A percentile compares a stretch with the other conserved stretches of the same genome.
Evolutionary conservation across 1,284 basidiomycete genomes (phyloP).

Genomic region (Apiotrichum gracile): DNA sequence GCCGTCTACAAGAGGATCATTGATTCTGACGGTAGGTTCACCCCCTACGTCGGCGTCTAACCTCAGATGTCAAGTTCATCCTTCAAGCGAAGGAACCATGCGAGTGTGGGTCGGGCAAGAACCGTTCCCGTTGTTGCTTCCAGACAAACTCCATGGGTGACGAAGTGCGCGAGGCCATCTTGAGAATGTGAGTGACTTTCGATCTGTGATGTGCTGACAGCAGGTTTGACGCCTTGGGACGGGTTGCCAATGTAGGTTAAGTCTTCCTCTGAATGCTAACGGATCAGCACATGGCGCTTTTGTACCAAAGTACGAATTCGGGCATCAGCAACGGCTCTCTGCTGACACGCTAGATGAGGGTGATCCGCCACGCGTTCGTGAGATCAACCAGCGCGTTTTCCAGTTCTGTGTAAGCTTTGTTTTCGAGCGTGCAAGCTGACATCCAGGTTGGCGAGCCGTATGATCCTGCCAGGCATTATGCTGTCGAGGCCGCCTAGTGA

Average conservation of each 20-base stretch:
- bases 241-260: constrained; percentile 41
- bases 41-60: accelerated
- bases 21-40: constrained; percentile 29
- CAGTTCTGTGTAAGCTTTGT: constrained; percentile 38
- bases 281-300: constrained; percentile 37
- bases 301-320: constrained; percentile 32
- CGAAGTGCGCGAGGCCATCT: constrained; percentile 17
- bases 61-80: constrained; percentile 45
- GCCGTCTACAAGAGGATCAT: constrained; percentile 46
- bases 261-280: neutral
- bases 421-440: constrained; percentile 20
- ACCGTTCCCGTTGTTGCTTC: constrained; percentile 25
- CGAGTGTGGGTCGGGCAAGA: constrained; percentile 32
- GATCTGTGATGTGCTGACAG: neutral
- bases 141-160: constrained; percentile 26
- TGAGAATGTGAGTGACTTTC: constrained; percentile 32
- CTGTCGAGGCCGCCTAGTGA: constrained; percentile 29
- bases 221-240: constrained; percentile 38
- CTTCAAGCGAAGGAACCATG: constrained; percentile 47
- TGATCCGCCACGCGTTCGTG: constrained; percentile 28
- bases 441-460: constrained; percentile 27
- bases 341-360: constrained; percentile 20
- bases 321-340: too few relatives aligned
- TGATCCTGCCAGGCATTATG: constrained; percentile 21
- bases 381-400: constrained; percentile 29